Conservation (phyloP, 1,284 basidiomycete species). For the Lentinula novae-zelandiae region DNA sequence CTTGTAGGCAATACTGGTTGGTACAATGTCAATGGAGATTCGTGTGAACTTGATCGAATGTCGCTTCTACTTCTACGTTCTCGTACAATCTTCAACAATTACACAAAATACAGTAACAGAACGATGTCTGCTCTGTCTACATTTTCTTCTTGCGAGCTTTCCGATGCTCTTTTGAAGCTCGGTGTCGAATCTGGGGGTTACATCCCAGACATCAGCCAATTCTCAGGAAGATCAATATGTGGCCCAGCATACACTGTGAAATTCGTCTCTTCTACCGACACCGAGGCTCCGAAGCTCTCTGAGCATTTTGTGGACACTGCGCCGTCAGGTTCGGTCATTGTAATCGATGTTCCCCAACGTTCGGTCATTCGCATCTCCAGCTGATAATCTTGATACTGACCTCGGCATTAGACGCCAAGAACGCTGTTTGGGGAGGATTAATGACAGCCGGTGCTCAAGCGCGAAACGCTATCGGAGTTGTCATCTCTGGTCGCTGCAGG, state of each 20-base stretch:
- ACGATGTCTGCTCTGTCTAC: constrained; percentile 24
- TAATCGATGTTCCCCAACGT: constrained; percentile 79
- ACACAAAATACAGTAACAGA: neutral
- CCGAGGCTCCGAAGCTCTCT: constrained; percentile 59
- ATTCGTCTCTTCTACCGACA: constrained; percentile 72
- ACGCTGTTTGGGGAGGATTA: constrained; percentile 89
- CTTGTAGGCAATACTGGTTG: neutral
- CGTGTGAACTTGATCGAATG: neutral
- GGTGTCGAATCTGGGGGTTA: constrained; percentile 74
- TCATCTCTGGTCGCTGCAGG: constrained; percentile 83
- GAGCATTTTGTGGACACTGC: constrained; percentile 86
- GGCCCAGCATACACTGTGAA: constrained; percentile 90
- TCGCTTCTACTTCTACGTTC: neutral
- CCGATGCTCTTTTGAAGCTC: constrained; percentile 89
- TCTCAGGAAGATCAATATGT: constrained; percentile 38
- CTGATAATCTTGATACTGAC: constrained; percentile 12
- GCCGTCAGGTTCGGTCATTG: constrained; percentile 62
- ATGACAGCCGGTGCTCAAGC: constrained; percentile 84
- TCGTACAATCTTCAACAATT: neutral
- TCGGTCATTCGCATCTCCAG: constrained; percentile 18
- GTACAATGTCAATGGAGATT: neutral
- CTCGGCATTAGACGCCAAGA: constrained; percentile 57
- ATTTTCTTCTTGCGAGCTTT: constrained; percentile 80
- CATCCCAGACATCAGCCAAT: constrained; percentile 75
- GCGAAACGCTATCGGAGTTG: constrained; percentile 66